Base-by-base conservation (phyloP, 2,329 filamentous ascomycete genomes). In the Penicillium occitanis region DNA sequence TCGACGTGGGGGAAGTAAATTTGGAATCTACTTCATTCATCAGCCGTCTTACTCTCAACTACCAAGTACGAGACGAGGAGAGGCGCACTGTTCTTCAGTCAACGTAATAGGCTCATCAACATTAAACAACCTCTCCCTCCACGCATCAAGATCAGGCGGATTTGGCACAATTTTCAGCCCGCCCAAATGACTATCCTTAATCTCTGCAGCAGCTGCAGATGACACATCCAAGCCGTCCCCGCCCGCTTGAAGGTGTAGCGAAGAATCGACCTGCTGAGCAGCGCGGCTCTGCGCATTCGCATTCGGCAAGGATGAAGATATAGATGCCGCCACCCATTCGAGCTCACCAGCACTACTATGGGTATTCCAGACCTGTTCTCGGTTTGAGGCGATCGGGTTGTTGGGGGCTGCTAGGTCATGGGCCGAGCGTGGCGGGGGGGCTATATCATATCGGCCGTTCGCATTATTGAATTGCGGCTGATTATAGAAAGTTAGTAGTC, bases 1-100 rank as follows among this genome's bases (percentile, higher is more conserved):
- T 93, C 91, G 70, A 94, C 85, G 76, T 93, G 91, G 0, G 91
- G 90, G 72, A 93, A 93, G 77, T 93, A 94, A 6, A 87, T 92
- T 73, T 91, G 86, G 74, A 91, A 93, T 73, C 89, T 91, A 70
- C 11, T 3, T 37, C 11, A 55, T 50, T 55, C 57, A 50, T 22
- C 17, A 50, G 33, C 19, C 11, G n/a, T 37, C 11, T 37, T 13
- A 14, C 11, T 35, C 33, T 37, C 10, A 13, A 22, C 37, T 19
- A 25, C n/a, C 14, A 19, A 17, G 4, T 14, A 22, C 8, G 7
- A 35, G 51, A 37, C 1, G 11, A n/a, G 10, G 33, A 4, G 46
- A 22, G 17, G 76, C 84, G 69, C 84, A 91, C 88, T 93, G 85
- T 68, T 92, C 89, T 75, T 92, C 87, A 35, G 86, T 91, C 70